Evolutionary conservation across 2,329 filamentous ascomycete species (phyloP).

Genomic region (Aspergillus proliferans): DNA sequence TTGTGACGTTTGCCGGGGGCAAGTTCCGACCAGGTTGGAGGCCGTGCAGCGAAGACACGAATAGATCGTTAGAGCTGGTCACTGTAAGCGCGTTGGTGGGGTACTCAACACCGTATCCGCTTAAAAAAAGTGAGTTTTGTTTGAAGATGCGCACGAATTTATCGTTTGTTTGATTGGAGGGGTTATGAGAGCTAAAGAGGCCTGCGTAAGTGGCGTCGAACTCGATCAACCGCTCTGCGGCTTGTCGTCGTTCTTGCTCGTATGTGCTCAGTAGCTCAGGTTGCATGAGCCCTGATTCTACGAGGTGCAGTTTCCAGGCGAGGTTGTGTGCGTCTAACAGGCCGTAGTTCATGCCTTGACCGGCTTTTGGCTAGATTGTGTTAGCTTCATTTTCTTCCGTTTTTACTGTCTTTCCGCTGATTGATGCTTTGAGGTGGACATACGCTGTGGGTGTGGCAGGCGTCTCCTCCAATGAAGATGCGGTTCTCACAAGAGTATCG

Average conservation of each 20-base stretch:
- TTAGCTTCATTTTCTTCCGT: neutral
- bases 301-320: neutral
- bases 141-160: conserved; percentile 3
- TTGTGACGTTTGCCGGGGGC: neutral
- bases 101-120: neutral
- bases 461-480: conserved; percentile 21
- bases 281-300: neutral
- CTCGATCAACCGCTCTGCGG: neutral
- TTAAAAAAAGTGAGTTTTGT: neutral
- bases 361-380: neutral
- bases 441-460: conserved; percentile 11
- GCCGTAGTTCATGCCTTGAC: conserved; percentile 1
- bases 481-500: conserved; percentile 8
- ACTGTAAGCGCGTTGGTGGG: neutral
- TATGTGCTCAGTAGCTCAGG: neutral
- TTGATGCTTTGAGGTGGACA: neutral
- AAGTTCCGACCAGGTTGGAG: neutral
- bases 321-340: conserved; percentile 1
- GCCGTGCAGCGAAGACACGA: too few relatives aligned
- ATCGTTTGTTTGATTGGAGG: neutral
- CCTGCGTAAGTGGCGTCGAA: neutral
- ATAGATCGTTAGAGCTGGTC: neutral
- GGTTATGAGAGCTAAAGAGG: neutral
- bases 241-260: neutral
- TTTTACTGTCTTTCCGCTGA: neutral